Evolutionary conservation across 805 yeast species (phyloP).

Genomic region (Barnettozyma siamensis): DNA sequence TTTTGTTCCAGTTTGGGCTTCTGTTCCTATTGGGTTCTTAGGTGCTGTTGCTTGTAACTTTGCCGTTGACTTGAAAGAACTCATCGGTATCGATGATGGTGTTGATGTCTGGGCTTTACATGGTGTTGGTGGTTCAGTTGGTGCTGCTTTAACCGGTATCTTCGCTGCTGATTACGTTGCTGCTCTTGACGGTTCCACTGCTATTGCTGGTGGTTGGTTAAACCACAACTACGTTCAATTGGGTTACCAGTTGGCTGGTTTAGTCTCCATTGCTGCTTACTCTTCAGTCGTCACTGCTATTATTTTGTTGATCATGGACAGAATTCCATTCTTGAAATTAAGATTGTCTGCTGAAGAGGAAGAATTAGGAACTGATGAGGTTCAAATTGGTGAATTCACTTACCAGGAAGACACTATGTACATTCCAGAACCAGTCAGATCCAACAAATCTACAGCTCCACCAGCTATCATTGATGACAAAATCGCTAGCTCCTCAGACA

Average conservation of each 20-base stretch:
- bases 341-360: constrained; percentile 85
- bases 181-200: constrained; percentile 65
- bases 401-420: constrained; percentile 56
- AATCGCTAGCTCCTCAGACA: constrained; percentile 13
- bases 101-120: constrained; percentile 90
- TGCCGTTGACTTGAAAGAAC: constrained; percentile 73
- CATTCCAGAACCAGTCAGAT: constrained; percentile 75
- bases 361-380: constrained; percentile 77
- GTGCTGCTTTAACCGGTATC: constrained; percentile 79
- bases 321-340: constrained; percentile 71
- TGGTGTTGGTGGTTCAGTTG: constrained; percentile 88
- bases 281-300: constrained; percentile 66
- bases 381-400: constrained; percentile 87
- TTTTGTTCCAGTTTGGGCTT: constrained; percentile 84
- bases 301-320: constrained; percentile 60
- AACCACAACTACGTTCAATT: constrained; percentile 77
- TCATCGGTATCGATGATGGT: constrained; percentile 83
- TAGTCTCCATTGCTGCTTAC: constrained; percentile 66
- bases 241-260: constrained; percentile 83
- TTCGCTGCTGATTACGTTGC: constrained; percentile 90
- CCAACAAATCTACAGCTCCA: constrained; percentile 34
- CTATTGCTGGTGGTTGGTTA: constrained; percentile 81
- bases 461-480: constrained; percentile 29
- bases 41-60: constrained; percentile 75
- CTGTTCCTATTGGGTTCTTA: constrained; percentile 75